Percentiles rank a stretch among this genome's conserved stretches.
Conservation (phyloP, 2,329 filamentous ascomycete genomes). For the Trichophyton mentagrophytes region DNA sequence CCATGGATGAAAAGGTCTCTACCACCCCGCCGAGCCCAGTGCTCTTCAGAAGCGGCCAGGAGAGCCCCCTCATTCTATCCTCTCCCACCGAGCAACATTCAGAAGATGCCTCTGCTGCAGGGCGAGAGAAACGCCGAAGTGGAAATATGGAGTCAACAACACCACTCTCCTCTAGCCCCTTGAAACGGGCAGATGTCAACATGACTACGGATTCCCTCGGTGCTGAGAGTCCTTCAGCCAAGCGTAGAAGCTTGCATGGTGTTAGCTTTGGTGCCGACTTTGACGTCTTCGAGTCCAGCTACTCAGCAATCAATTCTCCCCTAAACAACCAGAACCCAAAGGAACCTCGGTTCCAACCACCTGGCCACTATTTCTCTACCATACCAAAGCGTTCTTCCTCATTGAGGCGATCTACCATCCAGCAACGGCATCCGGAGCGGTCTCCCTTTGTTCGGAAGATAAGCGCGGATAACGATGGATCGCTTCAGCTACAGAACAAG, state of each 20-base stretch:
- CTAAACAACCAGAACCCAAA: constrained; percentile 10
- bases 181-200: constrained; percentile 82
- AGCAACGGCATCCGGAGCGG: constrained; percentile 64
- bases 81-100: background rate
- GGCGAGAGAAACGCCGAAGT: constrained; percentile 39
- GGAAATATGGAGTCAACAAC: constrained; percentile 39
- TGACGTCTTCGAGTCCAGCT: constrained; percentile 57
- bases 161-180: constrained; percentile 53
- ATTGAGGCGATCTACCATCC: constrained; percentile 71
- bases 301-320: constrained; percentile 19
- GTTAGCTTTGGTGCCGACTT: constrained; percentile 51
- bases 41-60: background rate
- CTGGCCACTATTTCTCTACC: constrained; percentile 35
- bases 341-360: constrained; percentile 18
- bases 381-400: constrained; percentile 61
- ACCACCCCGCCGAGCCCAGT: constrained; percentile 6
- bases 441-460: constrained; percentile 37
- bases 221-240: constrained; percentile 64
- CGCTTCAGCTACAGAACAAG: constrained; percentile 43
- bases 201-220: constrained; percentile 69
- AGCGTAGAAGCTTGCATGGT: constrained; percentile 76
- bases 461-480: constrained; percentile 35
- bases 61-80: constrained; percentile 1
- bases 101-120: constrained; percentile 13
- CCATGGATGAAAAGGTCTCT: constrained; percentile 22